Percentiles rank a stretch among this genome's conserved stretches.
Evolutionary conservation across 2,329 filamentous ascomycete species (phyloP).

Genomic region (Cryphonectria japonica): DNA sequence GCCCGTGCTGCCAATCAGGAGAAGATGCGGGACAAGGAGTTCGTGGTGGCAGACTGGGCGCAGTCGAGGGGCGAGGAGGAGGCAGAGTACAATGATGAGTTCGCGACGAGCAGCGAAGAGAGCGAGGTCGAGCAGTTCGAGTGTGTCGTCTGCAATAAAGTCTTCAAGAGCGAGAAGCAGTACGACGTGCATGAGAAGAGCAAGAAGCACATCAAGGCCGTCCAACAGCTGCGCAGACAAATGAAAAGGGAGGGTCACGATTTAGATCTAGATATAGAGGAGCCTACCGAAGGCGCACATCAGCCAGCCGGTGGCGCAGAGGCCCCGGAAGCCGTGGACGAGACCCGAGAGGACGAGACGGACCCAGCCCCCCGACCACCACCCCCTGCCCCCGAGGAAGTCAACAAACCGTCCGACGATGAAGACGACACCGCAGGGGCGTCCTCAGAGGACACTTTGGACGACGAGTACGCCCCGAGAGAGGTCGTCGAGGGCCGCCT

Average conservation of each 20-base stretch:
- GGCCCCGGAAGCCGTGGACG: constrained; percentile 2
- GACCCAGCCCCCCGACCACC: neutral
- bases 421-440: constrained; percentile 18
- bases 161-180: constrained; percentile 90
- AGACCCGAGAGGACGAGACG: constrained; percentile 17
- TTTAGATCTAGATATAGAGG: constrained; percentile 55
- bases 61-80: constrained; percentile 59
- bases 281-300: constrained; percentile 1
- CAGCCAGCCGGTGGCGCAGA: neutral
- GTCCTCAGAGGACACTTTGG: constrained; percentile 22
- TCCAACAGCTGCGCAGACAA: constrained; percentile 77
- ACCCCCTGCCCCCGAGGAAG: neutral
- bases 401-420: constrained; percentile 12
- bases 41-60: constrained; percentile 76
- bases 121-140: constrained; percentile 65
- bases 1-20: constrained; percentile 81
- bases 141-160: constrained; percentile 78
- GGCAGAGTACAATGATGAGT: constrained; percentile 54
- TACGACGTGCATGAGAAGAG: constrained; percentile 91
- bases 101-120: constrained; percentile 62
- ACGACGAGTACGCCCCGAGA: constrained; percentile 54
- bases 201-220: constrained; percentile 91
- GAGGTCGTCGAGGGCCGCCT: constrained; percentile 42
- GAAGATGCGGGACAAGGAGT: constrained; percentile 56
- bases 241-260: constrained; percentile 76